Percentiles rank a stretch among this genome's conserved stretches.
Evolutionary conservation across 2,329 filamentous ascomycete genomes (phyloP).

Genomic region (Helotiales sp.): DNA sequence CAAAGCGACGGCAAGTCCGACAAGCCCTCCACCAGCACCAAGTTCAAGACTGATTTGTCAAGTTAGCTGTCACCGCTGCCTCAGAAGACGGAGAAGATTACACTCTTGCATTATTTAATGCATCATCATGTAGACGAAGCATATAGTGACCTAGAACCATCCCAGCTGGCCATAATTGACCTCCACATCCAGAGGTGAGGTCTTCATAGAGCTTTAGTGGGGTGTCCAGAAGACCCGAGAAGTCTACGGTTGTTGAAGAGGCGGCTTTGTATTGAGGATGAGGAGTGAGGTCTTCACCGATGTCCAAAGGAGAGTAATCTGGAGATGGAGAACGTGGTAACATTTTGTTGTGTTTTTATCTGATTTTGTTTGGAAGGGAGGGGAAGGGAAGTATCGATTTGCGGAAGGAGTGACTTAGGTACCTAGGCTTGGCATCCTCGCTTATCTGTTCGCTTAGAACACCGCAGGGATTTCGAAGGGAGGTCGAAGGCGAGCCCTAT

Average conservation of each 20-base stretch:
- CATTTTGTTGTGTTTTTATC: slow-evolving; percentile 19
- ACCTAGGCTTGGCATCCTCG: neutral
- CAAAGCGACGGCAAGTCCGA: slow-evolving; percentile 64
- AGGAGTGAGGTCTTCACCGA: slow-evolving; percentile 59
- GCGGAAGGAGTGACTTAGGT: no score
- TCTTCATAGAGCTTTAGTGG: slow-evolving; percentile 82
- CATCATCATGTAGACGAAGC: slow-evolving; percentile 68
- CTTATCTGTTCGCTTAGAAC: neutral
- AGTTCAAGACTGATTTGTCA: slow-evolving; percentile 70
- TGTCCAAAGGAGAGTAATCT: slow-evolving; percentile 35
- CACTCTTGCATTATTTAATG: slow-evolving; percentile 69
- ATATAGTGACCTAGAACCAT: slow-evolving; percentile 86
- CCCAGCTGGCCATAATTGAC: slow-evolving; percentile 92
- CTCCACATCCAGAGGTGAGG: slow-evolving; percentile 83
- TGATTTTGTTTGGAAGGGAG: neutral
- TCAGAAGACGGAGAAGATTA: slow-evolving; percentile 38
- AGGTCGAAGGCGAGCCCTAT: no score
- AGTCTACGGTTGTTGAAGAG: slow-evolving; percentile 55
- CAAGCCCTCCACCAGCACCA: slow-evolving; percentile 87
- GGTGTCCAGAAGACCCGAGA: slow-evolving; percentile 70
- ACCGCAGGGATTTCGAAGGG: no score
- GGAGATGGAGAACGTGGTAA: slow-evolving; percentile 31
- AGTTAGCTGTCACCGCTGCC: slow-evolving; percentile 1
- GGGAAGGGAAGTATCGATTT: neutral
- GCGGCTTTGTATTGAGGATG: slow-evolving; percentile 58